A percentile compares a stretch with the other conserved stretches of the same genome.
These are phyloP conservation scores for Aspergillus tanneri DNA, from an alignment of 2,329 filamentous ascomycete genomes.

Conservation along the genomic window DNA sequence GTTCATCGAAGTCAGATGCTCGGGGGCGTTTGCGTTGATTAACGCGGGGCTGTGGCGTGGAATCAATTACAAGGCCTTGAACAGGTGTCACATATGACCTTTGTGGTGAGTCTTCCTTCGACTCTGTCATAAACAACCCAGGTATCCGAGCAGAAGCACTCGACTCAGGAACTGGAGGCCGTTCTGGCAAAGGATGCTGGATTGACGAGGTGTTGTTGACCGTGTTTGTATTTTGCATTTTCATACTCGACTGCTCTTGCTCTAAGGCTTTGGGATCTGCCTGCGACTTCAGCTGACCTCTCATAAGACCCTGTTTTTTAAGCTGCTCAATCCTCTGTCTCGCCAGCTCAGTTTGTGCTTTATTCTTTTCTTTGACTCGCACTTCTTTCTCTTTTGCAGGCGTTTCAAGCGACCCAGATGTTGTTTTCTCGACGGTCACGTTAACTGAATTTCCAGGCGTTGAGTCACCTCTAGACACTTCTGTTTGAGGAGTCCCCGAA, in stretches of 20 bases:
- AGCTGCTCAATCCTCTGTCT: conserved; percentile 77
- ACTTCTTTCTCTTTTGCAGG: conserved; percentile 26
- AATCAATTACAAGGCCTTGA: conserved; percentile 19
- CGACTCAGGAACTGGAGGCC: conserved; percentile 34
- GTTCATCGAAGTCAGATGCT: conserved; percentile 69
- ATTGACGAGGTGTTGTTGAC: conserved; percentile 16
- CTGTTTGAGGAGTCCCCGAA: conserved; percentile 12
- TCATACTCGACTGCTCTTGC: conserved; percentile 9
- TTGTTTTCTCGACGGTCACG: conserved; percentile 8
- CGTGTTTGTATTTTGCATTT: conserved; percentile 6
- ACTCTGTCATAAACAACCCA: conserved; percentile 52
- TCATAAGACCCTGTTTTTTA: conserved; percentile 53
- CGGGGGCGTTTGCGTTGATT: conserved; percentile 58
- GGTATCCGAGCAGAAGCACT: conserved; percentile 46
- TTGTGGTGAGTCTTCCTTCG: conserved; percentile 10
- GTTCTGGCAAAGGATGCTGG: conserved; percentile 40
- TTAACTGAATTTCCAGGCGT: conserved; percentile 6
- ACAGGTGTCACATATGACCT: conserved; percentile 10
- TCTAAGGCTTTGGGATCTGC: conserved; percentile 9
- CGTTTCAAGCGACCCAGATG: conserved; percentile 10
- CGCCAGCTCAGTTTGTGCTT: conserved; percentile 71
- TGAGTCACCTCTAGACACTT: conserved; percentile 14
- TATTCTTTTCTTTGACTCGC: conserved; percentile 48
- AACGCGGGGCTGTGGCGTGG: conserved; percentile 22
- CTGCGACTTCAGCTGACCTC: conserved; percentile 34